phyloP scores from a whole-genome alignment of 2,329 filamentous ascomycete species.

The Trichoderma simmonsii region DNA sequence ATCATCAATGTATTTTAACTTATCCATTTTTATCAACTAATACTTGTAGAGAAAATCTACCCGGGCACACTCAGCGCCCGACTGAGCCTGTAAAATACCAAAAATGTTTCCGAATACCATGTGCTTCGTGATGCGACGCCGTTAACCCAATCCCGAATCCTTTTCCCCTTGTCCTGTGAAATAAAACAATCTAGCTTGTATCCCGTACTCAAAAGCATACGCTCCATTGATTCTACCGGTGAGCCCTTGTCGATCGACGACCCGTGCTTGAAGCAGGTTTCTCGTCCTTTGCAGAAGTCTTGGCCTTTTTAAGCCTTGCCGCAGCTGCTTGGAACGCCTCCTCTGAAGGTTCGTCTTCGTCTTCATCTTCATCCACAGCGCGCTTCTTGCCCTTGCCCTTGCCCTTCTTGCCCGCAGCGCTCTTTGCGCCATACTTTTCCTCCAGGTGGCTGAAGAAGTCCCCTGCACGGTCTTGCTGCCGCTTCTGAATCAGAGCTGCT shows the following conservation, averaged over 20 bases:
- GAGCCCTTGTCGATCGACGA: constrained; percentile 12
- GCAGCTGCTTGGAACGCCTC: constrained; percentile 59
- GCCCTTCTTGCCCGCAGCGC: constrained; percentile 46
- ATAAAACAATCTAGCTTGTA: not conserved
- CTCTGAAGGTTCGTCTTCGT: constrained; percentile 59
- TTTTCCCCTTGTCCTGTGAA: not conserved
- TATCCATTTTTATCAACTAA: not conserved
- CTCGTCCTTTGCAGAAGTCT: constrained; percentile 11
- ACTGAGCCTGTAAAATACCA: not conserved
- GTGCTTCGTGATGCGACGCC: not conserved
- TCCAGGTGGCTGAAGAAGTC: constrained; percentile 71
- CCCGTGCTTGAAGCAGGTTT: not conserved
- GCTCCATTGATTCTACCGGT: not conserved
- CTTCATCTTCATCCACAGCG: constrained; percentile 53
- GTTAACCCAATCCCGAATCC: not conserved
- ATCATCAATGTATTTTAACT: not conserved
- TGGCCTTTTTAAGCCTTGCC: constrained; percentile 40
- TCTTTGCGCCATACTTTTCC: constrained; percentile 64
- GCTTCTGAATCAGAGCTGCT: constrained; percentile 70
- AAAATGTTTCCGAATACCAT: not conserved
- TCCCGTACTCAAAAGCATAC: not conserved
- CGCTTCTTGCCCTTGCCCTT: constrained; percentile 55
- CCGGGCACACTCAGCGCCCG: not conserved
- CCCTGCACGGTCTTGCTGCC: constrained; percentile 60
- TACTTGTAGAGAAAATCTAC: not conserved